Conservation (phyloP, 164 flowering plant genomes). For the Dillenia suffruticosa region DNA sequence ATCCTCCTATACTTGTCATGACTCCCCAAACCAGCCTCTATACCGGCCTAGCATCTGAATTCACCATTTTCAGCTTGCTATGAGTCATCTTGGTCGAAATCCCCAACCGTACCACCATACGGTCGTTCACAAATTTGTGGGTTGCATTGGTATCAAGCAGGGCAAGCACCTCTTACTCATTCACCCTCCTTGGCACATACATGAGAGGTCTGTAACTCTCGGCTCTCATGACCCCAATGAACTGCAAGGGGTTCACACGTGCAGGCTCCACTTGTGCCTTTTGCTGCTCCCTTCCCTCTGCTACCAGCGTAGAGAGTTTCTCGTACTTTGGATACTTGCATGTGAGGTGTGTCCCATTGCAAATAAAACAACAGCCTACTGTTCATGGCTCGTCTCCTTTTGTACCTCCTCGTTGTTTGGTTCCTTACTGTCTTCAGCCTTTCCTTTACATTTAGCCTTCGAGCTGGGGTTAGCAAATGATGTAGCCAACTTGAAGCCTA, state of each 20-base stretch:
- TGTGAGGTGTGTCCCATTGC: too few relatives aligned
- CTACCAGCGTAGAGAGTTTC: too few relatives aligned
- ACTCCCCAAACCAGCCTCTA: background rate
- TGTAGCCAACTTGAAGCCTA: background rate
- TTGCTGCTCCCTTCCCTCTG: too few relatives aligned
- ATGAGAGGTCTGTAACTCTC: background rate
- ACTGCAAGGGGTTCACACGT: background rate
- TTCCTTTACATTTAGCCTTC: background rate
- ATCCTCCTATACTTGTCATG: too few relatives aligned
- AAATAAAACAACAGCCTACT: too few relatives aligned
- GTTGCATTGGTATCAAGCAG: slow-evolving; percentile 10
- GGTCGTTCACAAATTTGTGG: slow-evolving; percentile 8
- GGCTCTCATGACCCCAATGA: background rate
- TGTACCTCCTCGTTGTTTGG: too few relatives aligned
- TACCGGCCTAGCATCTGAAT: background rate
- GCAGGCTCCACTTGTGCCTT: background rate
- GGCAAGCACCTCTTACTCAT: background rate
- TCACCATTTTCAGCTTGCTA: slow-evolving; percentile 2
- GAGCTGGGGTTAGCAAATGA: background rate
- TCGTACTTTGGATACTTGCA: too few relatives aligned
- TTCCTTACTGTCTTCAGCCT: background rate
- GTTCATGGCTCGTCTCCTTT: too few relatives aligned
- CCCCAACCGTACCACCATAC: background rate
- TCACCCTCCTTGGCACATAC: background rate
- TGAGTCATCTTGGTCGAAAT: background rate